These are phyloP conservation scores for Neolentinus lepideus DNA, from an alignment of 1,284 basidiomycete species.

Conservation along the genomic window DNA sequence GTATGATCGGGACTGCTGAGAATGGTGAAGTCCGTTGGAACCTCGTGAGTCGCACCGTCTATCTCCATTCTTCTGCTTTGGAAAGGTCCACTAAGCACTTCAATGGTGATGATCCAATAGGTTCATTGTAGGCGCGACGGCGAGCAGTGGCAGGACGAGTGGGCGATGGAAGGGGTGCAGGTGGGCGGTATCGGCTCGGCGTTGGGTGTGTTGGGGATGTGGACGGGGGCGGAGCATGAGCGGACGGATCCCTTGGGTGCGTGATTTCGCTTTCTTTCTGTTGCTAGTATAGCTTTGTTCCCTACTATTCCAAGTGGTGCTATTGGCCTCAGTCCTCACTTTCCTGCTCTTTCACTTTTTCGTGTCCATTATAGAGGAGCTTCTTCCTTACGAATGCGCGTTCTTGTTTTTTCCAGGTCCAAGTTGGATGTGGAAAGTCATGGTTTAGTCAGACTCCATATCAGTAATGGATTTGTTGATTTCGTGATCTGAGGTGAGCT, in stretches of 20 bases:
- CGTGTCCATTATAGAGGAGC: too few relatives aligned
- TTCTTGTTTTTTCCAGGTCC: too few relatives aligned
- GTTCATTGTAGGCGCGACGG: conserved; percentile 14
- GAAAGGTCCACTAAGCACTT: background rate
- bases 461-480: background rate
- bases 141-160: conserved; percentile 26
- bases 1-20: conserved; percentile 30
- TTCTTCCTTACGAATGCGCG: too few relatives aligned
- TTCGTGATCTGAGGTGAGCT: background rate
- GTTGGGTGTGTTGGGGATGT: conserved; percentile 47
- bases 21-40: conserved; percentile 47
- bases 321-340: too few relatives aligned
- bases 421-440: background rate
- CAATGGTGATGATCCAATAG: background rate
- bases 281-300: too few relatives aligned
- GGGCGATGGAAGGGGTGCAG: conserved; percentile 50
- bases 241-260: conserved; percentile 38
- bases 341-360: too few relatives aligned
- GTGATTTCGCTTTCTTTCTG: too few relatives aligned
- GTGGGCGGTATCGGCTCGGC: conserved; percentile 45
- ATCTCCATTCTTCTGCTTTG: background rate
- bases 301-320: too few relatives aligned
- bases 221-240: conserved; percentile 49
- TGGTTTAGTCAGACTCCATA: background rate
- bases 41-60: conserved; percentile 38